Base-by-base conservation (phyloP, 2,329 filamentous ascomycete species). In the Pseudophaeomoniella oleicola region DNA sequence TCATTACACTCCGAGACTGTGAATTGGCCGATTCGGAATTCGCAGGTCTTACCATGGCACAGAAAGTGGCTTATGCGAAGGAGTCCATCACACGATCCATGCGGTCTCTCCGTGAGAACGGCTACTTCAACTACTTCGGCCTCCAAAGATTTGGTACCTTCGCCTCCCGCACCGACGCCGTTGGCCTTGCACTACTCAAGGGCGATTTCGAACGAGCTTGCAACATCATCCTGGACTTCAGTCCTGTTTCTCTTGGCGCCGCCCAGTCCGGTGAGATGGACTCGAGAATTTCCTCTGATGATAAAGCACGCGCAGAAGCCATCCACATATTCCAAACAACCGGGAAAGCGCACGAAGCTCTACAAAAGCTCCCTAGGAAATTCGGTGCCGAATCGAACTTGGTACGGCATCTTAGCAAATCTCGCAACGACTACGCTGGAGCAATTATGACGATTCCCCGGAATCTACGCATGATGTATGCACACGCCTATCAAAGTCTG, bases 71-170 rank as follows among this genome's bases (percentile, higher is more conserved):
- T 2, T 11, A 66, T 52, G 38, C 55, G 59, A 45, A 58, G 54
- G 47, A 58, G 54, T 50, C 62, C 55, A 36, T 55, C 36, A 40
- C 57, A 36, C 65, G 42, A 68, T 50, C 83, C 1, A 62, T 94
- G 35, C 63, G 70, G 30, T 73, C 78, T 43, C 73, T 96, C 46
- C 66, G 70, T 37, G 61, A 75, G 31, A 71, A 78, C 32, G 90
- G 90, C 2, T 98, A 92, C 65, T 78, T 98, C 59, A 98, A 98
- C 60, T 98, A 96, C 62, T 98, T 87, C 52, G 90, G 90, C 5
- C 75, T 96, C n/a, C 90, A 98, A 60, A 78, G 90, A 16, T 98
- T 98, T 50, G 90, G 90, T 17, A 88, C 86, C 0, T 88, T 90
- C 56, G 65, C 75, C 17, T 80, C 83, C 10, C 81, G 86, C 19